Evolutionary conservation across 768 basidiomycete genomes (phyloP).

Genomic region (Boletus pseudo-olivaceus): DNA sequence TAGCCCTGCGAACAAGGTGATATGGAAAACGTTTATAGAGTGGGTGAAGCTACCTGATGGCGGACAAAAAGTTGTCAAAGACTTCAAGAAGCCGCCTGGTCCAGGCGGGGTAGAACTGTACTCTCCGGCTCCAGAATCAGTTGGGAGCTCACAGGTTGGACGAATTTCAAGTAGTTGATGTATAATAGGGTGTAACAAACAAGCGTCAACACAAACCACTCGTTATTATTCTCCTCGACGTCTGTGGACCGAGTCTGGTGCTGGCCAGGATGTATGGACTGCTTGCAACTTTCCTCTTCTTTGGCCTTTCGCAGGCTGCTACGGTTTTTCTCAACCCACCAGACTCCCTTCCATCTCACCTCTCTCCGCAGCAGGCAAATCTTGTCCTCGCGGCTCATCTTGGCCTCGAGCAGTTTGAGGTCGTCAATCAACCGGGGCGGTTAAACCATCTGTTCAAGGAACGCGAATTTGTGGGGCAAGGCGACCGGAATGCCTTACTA

Average conservation of each 20-base stretch:
- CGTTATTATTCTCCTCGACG: neutral
- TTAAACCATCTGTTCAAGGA: conserved; percentile 28
- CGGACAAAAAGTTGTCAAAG: conserved; percentile 42
- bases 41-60: conserved; percentile 42
- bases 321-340: conserved; percentile 59
- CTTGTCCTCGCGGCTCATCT: conserved; percentile 65
- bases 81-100: conserved; percentile 32
- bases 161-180: neutral
- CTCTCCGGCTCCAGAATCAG: conserved; percentile 18
- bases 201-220: conserved; percentile 14
- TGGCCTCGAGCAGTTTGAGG: conserved; percentile 65
- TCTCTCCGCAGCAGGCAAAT: conserved; percentile 54
- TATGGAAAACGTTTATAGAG: conserved; percentile 39
- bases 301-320: conserved; percentile 45
- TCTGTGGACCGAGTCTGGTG: neutral
- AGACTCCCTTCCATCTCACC: conserved; percentile 33
- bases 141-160: too few relatives aligned
- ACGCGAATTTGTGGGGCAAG: conserved; percentile 56
- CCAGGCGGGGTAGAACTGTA: conserved; percentile 30
- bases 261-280: conserved; percentile 19
- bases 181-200: conserved; percentile 11
- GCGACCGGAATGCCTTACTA: conserved; percentile 47
- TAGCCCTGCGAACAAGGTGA: conserved; percentile 19
- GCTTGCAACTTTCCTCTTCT: conserved; percentile 26
- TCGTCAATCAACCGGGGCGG: conserved; percentile 35